Evolutionary conservation across 805 yeast genomes (phyloP).

Genomic region (Spathaspora boniae): DNA sequence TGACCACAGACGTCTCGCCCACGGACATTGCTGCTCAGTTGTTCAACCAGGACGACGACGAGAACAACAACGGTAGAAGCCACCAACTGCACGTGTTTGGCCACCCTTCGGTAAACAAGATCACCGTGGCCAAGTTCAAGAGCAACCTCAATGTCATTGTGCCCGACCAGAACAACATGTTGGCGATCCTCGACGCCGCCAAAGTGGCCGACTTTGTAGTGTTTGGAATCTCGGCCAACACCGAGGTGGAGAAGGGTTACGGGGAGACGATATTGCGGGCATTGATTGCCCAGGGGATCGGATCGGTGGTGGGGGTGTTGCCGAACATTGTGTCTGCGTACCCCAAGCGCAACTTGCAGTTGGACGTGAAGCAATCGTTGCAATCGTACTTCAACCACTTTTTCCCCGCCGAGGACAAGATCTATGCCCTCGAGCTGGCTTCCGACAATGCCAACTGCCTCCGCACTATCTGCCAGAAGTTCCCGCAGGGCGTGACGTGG

Average conservation of each 20-base stretch:
- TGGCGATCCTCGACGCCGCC: constrained; percentile 78
- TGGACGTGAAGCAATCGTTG: constrained; percentile 49
- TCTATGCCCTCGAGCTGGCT: constrained; percentile 63
- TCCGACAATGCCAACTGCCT: constrained; percentile 73
- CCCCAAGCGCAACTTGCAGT: constrained; percentile 72
- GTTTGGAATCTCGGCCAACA: constrained; percentile 82
- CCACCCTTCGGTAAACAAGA: constrained; percentile 49
- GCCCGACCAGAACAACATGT: constrained; percentile 64
- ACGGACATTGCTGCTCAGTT: constrained; percentile 52
- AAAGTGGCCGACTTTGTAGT: constrained; percentile 86
- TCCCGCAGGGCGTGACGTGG: constrained; percentile 86
- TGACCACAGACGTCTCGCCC: constrained; percentile 67
- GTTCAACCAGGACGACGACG: constrained; percentile 37
- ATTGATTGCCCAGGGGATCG: constrained; percentile 86
- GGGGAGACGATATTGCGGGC: constrained; percentile 93
- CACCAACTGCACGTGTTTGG: constrained; percentile 24
- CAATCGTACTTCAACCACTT: constrained; percentile 40
- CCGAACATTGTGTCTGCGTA: constrained; percentile 66
- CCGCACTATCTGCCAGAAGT: constrained; percentile 76
- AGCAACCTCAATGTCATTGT: constrained; percentile 69
- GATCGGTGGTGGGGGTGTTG: constrained; percentile 74
- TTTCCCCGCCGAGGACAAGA: constrained; percentile 67
- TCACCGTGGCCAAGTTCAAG: constrained; percentile 64
- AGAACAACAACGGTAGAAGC: constrained; percentile 16
- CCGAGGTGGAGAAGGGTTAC: constrained; percentile 71